These are phyloP conservation scores for Durotheca rogersii DNA, from an alignment of 495 filamentous ascomycete genomes.

Conservation along the genomic window DNA sequence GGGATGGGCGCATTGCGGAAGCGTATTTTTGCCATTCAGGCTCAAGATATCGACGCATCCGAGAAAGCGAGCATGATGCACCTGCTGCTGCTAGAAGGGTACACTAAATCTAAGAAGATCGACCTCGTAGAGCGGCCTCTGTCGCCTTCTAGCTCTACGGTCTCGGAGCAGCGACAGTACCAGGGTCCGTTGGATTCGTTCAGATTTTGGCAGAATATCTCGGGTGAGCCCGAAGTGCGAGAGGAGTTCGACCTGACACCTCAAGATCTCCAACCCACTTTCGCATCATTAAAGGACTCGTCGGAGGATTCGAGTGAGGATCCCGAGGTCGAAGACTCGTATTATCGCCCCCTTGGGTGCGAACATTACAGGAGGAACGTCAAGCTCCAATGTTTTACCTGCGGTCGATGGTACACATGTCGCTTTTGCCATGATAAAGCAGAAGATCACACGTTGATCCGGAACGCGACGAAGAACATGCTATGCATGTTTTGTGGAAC, in stretches of 20 bases:
- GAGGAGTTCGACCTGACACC: slow-evolving; percentile 67
- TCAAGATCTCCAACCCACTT: slow-evolving; percentile 72
- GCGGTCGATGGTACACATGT: slow-evolving; percentile 91
- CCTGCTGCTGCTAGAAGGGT: slow-evolving; percentile 75
- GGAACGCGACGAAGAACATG: slow-evolving; percentile 89
- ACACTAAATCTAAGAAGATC: slow-evolving; percentile 52
- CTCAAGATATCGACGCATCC: slow-evolving; percentile 59
- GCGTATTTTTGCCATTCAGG: slow-evolving; percentile 76
- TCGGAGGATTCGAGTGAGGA: slow-evolving; percentile 26
- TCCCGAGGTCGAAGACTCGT: slow-evolving; percentile 45
- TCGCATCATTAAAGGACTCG: slow-evolving; percentile 49
- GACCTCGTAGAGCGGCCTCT: slow-evolving; percentile 35
- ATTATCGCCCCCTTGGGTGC: slow-evolving; percentile 66
- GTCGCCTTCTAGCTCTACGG: slow-evolving; percentile 35
- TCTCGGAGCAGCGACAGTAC: slow-evolving; percentile 27
- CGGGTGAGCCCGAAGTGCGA: slow-evolving; percentile 29
- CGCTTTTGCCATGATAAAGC: slow-evolving; percentile 89
- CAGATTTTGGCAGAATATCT: slow-evolving; percentile 44
- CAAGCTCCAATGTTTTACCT: slow-evolving; percentile 88
- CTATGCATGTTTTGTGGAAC: slow-evolving; percentile 94
- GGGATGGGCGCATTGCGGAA: slow-evolving; percentile 76
- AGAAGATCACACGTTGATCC: slow-evolving; percentile 79
- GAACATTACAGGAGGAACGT: slow-evolving; percentile 93
- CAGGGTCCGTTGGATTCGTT: slow-evolving; percentile 36
- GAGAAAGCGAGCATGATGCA: slow-evolving; percentile 87